These are phyloP conservation scores for Gonium pectorale DNA, from an alignment of 139 green algal species.

Conservation along the genomic window DNA sequence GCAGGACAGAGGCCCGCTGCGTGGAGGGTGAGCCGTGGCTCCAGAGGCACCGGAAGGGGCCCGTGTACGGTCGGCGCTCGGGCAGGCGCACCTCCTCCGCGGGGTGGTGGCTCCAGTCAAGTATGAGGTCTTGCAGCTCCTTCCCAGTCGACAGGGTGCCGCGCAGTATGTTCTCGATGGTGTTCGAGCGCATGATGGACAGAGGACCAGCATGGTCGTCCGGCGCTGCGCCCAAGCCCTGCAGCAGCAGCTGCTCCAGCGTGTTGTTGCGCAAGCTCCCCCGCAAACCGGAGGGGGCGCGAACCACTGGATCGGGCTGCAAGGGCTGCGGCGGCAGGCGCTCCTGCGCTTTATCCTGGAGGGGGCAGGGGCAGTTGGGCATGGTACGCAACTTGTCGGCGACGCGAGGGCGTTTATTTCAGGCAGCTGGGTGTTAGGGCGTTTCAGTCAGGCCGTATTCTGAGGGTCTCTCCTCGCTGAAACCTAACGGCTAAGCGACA, in stretches of 20 bases:
- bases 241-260: conserved; percentile 33
- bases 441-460: too few species aligned
- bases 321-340: neutral
- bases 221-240: neutral
- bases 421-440: too few species aligned
- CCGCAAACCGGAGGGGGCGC: conserved; percentile 3
- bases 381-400: too few species aligned
- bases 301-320: neutral
- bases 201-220: neutral
- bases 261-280: conserved; percentile 26
- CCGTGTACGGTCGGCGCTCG: neutral
- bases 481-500: too few species aligned
- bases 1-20: too few species aligned
- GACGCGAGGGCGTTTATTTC: too few species aligned
- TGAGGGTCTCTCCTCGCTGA: too few species aligned
- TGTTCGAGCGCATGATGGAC: conserved; percentile 39
- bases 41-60: too few species aligned
- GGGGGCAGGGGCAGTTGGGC: too few species aligned
- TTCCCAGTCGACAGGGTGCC: neutral
- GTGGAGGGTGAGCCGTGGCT: too few species aligned
- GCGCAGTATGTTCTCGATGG: conserved; percentile 33
- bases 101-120: conserved; percentile 19
- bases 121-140: conserved; percentile 32
- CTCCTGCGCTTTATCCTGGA: conserved; percentile 31
- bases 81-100: neutral